Conservation (phyloP, 2,329 filamentous ascomycete species). For the Fusarium kyushuense region DNA sequence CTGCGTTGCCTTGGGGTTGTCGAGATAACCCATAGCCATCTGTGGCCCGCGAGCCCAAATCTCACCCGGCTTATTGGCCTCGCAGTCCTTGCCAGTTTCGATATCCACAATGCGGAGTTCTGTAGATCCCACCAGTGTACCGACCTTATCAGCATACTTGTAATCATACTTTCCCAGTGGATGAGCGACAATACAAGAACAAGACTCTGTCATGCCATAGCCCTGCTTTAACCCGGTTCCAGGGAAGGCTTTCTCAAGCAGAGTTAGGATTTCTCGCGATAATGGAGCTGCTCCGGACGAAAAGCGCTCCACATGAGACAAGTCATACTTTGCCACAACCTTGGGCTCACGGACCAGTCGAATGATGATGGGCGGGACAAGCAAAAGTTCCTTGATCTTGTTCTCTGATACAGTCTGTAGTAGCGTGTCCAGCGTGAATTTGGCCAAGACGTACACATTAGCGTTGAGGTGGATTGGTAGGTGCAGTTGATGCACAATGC, state of each 20-base stretch:
- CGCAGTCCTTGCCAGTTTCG: constrained; percentile 68
- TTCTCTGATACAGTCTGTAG: background rate
- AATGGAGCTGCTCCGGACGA: constrained; percentile 37
- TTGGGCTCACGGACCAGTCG: constrained; percentile 1
- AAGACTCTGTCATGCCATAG: constrained; percentile 92
- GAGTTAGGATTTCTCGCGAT: constrained; percentile 13
- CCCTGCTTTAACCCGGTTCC: constrained; percentile 51
- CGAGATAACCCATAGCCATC: constrained; percentile 12
- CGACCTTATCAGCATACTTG: constrained; percentile 19
- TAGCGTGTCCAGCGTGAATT: background rate
- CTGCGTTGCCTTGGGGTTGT: background rate
- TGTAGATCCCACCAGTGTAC: constrained; percentile 60
- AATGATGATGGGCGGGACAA: constrained; percentile 9
- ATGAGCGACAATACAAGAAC: constrained; percentile 79
- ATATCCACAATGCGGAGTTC: constrained; percentile 79
- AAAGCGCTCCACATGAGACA: constrained; percentile 22
- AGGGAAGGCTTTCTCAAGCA: constrained; percentile 29
- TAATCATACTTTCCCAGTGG: constrained; percentile 72
- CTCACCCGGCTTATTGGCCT: constrained; percentile 67
- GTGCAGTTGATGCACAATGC: constrained; percentile 12
- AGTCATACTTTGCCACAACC: constrained; percentile 19
- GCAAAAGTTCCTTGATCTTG: background rate
- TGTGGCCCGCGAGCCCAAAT: constrained; percentile 8
- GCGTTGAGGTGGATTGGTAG: background rate
- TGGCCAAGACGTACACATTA: background rate